Base-by-base conservation (phyloP, 2,329 filamentous ascomycete genomes). In the Pestalotiopsis sp. region DNA sequence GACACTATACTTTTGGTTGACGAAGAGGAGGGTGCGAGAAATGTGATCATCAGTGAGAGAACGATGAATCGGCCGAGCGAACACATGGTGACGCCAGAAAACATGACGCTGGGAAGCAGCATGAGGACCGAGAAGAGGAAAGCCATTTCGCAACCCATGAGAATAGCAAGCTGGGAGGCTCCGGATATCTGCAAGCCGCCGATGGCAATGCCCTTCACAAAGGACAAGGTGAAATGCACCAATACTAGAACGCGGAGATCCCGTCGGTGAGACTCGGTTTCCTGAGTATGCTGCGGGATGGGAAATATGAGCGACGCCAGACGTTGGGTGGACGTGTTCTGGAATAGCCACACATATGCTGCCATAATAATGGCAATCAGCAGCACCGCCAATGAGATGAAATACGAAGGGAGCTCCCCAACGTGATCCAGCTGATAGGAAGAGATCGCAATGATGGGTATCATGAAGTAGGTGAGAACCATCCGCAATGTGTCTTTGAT, bases 401-500 rank as follows among this genome's bases (percentile, higher is more conserved):
- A 69, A 39, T 70, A 71, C 9, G 60, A 23, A 17, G 71, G 71
- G 31, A 73, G 64, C 56, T 38, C 12, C 4, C 59, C 49, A 11
- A 66, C 67, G 49, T 70, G 64, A 38, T 70, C 69, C 14, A 73
- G 57, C 60, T 73, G 70, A 36, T 73, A 71, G 12, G 66, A 68
- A 9, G 69, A 70, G 2, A 73, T 56, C 11, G 70, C 69, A 11
- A 71, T 49, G 20, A 72, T 57, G 13, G 71, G 71, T 17, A 70
- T n/a, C 68, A 71, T 70, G 60, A 72, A 71, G 27, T 71, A 72
- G 3, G 71, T 70, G n/a, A 72, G 49, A 27, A 72, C 64, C 17
- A 70, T 58, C 20, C 67, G 67, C 12, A 68, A 31, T 14, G 63
- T 63, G 9, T 67, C 66, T 23, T 45, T 25, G 61, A 64, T 64